Evolutionary conservation across 2,329 filamentous ascomycete genomes (phyloP), one percentile per base, ranked within the genome.

Genomic region (Venturia oleaginea): DNA sequence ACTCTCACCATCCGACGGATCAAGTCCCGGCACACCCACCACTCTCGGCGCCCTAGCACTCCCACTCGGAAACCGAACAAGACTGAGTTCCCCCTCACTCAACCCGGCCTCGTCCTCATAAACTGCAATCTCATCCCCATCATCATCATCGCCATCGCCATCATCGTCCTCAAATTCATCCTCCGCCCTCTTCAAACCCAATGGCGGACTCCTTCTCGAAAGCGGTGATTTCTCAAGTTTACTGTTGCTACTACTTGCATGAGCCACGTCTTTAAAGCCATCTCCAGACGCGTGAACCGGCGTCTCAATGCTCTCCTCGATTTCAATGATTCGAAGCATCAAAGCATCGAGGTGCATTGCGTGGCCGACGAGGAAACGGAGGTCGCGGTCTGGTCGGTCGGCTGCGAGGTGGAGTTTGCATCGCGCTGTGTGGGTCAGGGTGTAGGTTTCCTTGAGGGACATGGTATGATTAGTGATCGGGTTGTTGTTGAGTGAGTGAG

Each of bases 341-440:
- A 75, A 65, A 8, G 69, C 68, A 64, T 75, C 72, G 64, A 74
- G 73, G 67, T 71, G 70, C 69, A 73, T 71, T 11, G 74, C 68
- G 61, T 75, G 73, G 60, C 73, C 73, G 59, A 75, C 71, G 24
- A 75, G 68, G 61, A 72, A 74, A 42, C 73, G 69, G n/a, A 73
- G 66, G 63, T 73, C 70, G 55, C 73, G 71, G 59, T 74, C 71
- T 6, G 71, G 72, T 22, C 70, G 68, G 63, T 66, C 69, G 34
- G 71, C 72, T 65, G 70, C 72, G 32, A 73, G 66, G 38, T 73
- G 66, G 27, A 75, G 71, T 46, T 73, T 69, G 65, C 72, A 74
- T 66, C 73, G 69, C 37, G 73, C 73, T 6, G 67, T 73, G 68
- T 74, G 72, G 7, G 73, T 72, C 46, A 75, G 66, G 38, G 66